Evolutionary conservation across 805 yeast genomes (phyloP).

Genomic region (Wickerhamiella kazuoi): DNA sequence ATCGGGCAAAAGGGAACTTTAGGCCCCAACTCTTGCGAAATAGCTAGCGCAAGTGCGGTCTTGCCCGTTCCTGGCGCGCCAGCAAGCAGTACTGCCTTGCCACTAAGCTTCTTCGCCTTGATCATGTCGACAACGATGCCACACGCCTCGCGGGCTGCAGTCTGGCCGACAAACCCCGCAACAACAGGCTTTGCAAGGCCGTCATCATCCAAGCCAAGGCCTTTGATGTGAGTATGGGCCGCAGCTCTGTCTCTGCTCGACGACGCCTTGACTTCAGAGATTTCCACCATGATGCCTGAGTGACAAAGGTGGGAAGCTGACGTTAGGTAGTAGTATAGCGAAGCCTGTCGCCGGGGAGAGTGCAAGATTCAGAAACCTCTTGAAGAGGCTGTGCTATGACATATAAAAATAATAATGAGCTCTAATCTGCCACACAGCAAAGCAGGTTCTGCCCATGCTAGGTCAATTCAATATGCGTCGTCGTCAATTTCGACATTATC

Average conservation of each 20-base stretch:
- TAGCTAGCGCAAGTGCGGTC: conserved; percentile 90
- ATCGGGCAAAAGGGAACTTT: conserved; percentile 96
- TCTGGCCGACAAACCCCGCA: conserved; percentile 77
- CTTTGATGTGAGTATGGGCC: conserved; percentile 93
- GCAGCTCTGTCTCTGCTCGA: conserved; percentile 59
- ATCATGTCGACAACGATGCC: conserved; percentile 89
- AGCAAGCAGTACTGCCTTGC: conserved; percentile 86
- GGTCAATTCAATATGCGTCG: background rate
- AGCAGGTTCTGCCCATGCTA: no score
- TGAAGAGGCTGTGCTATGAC: no score
- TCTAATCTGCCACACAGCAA: no score
- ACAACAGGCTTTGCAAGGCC: conserved; percentile 71
- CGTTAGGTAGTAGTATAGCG: no score
- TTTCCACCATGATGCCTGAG: conserved; percentile 50
- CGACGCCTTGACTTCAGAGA: conserved; percentile 53
- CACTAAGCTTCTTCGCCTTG: conserved; percentile 81
- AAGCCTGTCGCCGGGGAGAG: no score
- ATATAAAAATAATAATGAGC: no score
- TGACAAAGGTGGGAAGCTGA: no score
- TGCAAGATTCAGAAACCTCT: no score
- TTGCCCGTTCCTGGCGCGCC: conserved; percentile 99
- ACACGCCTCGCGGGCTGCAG: conserved; percentile 58
- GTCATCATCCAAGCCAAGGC: conserved; percentile 80
- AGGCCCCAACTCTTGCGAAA: conserved; percentile 90
- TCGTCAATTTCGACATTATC: conserved; percentile 25